Base-by-base conservation (phyloP, 768 basidiomycete genomes). In the Arthromyces matolae region DNA sequence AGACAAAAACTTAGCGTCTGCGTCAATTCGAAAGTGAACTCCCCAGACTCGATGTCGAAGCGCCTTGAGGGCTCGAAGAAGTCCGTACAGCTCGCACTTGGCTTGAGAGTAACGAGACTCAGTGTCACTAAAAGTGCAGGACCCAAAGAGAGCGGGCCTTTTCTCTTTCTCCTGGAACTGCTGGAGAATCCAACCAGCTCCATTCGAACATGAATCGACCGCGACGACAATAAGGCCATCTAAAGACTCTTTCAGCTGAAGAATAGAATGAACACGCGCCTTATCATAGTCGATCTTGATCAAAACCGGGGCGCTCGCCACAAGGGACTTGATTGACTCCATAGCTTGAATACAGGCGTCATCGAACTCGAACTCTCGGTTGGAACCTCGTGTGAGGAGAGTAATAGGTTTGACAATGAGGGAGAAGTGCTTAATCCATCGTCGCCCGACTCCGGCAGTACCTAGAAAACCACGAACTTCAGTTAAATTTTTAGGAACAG, bases 1-100 rank as follows among this genome's bases (percentile, higher is more conserved):
- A 19, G 54, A 62, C 1, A 76, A 60, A 28, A 63, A 67, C 32
- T 64, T 60, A 0, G 65, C 68, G 42, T 73, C 66, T 3, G 66
- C 61, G 42, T 73, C 64, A 0, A 71, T 18, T 3, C 57, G 38
- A 34, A 71, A 65, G 45, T 59, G 58, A 1, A 65, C 45, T 9
- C 66, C 69, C 60, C 59, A 67, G 3, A 70, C 40, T 1, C 62
- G 44, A 31, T 67, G 57, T 1, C 63, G 53, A 0, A 66, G 36
- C 1, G 59, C 60, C 28, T 61, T 62, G 18, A 73, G 29, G 0
- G 66, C 62, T 0, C 66, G 40, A 37, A 61, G 72, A 0, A 72
- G 38, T 0, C 71, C 68, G 39, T 69, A 75, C 0, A 73, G 57
- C 47, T 73, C 68, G 0, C 66, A 42, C 45, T 73, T 72, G 0